Base-by-base conservation (phyloP, 1,284 basidiomycete species). In the Rhodofomes roseus region DNA sequence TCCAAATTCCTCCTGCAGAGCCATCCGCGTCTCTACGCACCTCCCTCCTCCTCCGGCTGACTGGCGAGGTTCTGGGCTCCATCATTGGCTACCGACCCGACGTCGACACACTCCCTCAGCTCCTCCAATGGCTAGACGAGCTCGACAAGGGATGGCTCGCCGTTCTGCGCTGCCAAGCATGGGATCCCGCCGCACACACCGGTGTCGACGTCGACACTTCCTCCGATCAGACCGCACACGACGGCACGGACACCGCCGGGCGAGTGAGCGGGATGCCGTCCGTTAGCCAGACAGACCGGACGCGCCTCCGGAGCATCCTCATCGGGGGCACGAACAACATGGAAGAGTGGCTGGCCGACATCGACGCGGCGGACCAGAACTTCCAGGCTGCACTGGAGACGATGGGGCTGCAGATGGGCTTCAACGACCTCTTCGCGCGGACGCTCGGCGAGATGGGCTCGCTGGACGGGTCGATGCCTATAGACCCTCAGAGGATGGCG, bases 141-240 rank as follows among this genome's bases (percentile, higher is more conserved):
- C 77, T 92, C 31, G 90, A 92, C 68, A 77, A 81, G 54, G 87
- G 83, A 0, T 92, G 90, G 90, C 65, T 84, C 16, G 79, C 81
- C 22, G 84, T 88, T 1, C 76, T 92, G 23, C 78, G 79, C 41
- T 73, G 74, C 7, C 84, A 89, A 63, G 75, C 80, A 2, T 92
- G 89, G 90, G 82, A 89, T 62, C 76, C 83, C 1, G 71, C 70
- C 5, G 62, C 71, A 8, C 74, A 74, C 7, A 68, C 69, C 8
- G 86, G 84, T 3, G 70, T 78, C 6, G 85, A 87, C 3, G 70
- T 78, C 4, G 84, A 86, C 63, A 67, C 79, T 14, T 63, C 79
- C 5, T 63, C 79, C 6, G 72, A 76, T 12, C 72, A 75, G 16
- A 36, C 5, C n/a, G 27, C 31, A 20, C n/a, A 8, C 6, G 9